Conservation (phyloP, 192 early-diverging fungal species). For the Ambispora gerdemannii region DNA sequence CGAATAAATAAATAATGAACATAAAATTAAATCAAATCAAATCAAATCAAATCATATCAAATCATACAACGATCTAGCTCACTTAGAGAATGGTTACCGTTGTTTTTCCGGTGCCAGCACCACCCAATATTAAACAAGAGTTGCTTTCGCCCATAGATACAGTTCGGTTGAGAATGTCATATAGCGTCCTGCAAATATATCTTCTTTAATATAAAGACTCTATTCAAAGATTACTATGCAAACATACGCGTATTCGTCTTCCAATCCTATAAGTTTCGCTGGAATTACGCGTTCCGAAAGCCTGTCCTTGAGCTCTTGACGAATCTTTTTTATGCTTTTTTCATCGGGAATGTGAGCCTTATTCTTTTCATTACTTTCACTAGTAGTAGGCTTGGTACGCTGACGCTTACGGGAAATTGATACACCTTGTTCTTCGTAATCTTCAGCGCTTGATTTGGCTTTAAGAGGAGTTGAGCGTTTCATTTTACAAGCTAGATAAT, state of each 20-base stretch:
- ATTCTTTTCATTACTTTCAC: too few species aligned
- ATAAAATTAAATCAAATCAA: not conserved
- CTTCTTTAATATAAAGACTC: not conserved
- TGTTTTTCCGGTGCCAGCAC: slow-evolving; percentile 50
- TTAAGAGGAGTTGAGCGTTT: not conserved
- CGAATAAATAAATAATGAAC: not conserved
- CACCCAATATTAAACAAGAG: slow-evolving; percentile 80
- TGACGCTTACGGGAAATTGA: not conserved
- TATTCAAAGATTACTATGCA: not conserved
- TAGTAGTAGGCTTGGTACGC: not conserved
- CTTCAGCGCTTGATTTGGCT: not conserved
- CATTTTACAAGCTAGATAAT: too few species aligned
- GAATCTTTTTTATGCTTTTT: slow-evolving; percentile 6
- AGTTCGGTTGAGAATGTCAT: slow-evolving; percentile 58
- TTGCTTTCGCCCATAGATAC: slow-evolving; percentile 77
- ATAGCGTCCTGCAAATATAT: slow-evolving; percentile 43
- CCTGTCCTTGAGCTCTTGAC: slow-evolving; percentile 34
- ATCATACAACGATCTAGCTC: too few species aligned
- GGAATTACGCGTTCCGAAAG: slow-evolving; percentile 42
- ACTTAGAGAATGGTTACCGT: slow-evolving; percentile 29
- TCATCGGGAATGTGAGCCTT: too few species aligned
- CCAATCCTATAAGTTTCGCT: slow-evolving; percentile 40
- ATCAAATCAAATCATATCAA: slow-evolving; percentile 4
- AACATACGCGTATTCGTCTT: slow-evolving; percentile 46
- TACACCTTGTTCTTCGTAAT: not conserved